phyloP scores from a whole-genome alignment of 805 yeast species.

The Saccharomyces paradoxus region DNA sequence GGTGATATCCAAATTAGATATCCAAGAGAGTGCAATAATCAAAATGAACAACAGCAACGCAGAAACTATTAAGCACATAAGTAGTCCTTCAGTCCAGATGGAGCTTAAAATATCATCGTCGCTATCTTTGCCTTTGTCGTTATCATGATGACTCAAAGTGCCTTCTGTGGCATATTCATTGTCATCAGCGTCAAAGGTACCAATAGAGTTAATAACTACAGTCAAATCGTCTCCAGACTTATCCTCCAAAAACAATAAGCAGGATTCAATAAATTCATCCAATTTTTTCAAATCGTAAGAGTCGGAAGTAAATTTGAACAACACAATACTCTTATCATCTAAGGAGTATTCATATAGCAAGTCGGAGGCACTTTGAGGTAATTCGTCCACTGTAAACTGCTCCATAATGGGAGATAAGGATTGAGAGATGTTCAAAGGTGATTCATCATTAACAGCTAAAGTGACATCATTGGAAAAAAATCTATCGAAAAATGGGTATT shows the following conservation, averaged over 20 bases:
- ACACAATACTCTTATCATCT: constrained; percentile 13
- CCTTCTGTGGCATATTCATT: neutral
- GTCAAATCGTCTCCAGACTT: constrained; percentile 13
- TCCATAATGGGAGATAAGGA: neutral
- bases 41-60: constrained; percentile 50
- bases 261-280: constrained; percentile 24
- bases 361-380: constrained; percentile 17
- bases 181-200: constrained; percentile 1
- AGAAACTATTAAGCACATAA: constrained; percentile 65
- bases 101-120: constrained; percentile 22
- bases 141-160: constrained; percentile 1
- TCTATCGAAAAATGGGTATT: neutral
- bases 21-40: constrained; percentile 61
- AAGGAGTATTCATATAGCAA: constrained; percentile 14
- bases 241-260: constrained; percentile 18
- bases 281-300: constrained; percentile 18
- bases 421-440: neutral
- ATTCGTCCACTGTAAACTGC: constrained; percentile 2
- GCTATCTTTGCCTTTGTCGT: constrained; percentile 5
- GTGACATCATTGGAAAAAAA: neutral
- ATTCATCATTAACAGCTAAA: neutral
- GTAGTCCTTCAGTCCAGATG: constrained; percentile 49
- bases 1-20: constrained; percentile 61
- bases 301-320: constrained; percentile 18
- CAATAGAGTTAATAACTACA: constrained; percentile 15